Evolutionary conservation across 306 rosid species (phyloP).

Genomic region (Rosa rugosa): DNA sequence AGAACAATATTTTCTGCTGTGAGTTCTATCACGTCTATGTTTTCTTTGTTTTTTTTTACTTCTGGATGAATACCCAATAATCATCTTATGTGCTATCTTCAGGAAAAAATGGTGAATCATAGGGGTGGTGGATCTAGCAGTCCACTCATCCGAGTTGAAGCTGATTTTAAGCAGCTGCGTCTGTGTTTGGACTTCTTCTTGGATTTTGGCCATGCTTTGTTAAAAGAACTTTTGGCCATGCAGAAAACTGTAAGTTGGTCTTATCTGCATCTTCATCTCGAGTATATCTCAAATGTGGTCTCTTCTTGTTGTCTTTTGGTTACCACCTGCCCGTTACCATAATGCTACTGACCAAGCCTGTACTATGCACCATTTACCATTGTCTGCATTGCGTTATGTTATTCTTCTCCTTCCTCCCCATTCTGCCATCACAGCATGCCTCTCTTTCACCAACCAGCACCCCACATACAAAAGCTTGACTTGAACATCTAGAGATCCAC

Average conservation of each 20-base stretch:
- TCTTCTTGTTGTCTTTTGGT: background rate
- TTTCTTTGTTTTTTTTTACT: slow-evolving; percentile 2
- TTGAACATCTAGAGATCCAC: background rate
- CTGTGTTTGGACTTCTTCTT: slow-evolving; percentile 39
- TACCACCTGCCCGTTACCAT: background rate
- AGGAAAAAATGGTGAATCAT: slow-evolving; percentile 59
- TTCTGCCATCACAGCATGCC: background rate
- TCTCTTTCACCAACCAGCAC: background rate
- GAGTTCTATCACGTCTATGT: slow-evolving; percentile 32
- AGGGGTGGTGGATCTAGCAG: slow-evolving; percentile 24
- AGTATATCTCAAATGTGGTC: background rate
- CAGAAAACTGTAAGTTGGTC: slow-evolving; percentile 59
- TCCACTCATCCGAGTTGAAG: slow-evolving; percentile 34
- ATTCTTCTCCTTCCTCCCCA: background rate
- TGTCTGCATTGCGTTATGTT: background rate
- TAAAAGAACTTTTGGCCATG: slow-evolving; percentile 72
- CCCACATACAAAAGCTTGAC: background rate
- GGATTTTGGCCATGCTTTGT: slow-evolving; percentile 56
- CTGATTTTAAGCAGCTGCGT: slow-evolving; percentile 48
- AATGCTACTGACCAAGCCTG: background rate
- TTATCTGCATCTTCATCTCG: background rate
- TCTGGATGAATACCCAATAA: slow-evolving; percentile 20
- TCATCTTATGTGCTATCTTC: slow-evolving; percentile 30
- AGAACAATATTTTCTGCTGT: slow-evolving; percentile 53
- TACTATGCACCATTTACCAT: background rate